Evolutionary conservation across 306 rosid species (phyloP).

Genomic region (Urtica urens): DNA sequence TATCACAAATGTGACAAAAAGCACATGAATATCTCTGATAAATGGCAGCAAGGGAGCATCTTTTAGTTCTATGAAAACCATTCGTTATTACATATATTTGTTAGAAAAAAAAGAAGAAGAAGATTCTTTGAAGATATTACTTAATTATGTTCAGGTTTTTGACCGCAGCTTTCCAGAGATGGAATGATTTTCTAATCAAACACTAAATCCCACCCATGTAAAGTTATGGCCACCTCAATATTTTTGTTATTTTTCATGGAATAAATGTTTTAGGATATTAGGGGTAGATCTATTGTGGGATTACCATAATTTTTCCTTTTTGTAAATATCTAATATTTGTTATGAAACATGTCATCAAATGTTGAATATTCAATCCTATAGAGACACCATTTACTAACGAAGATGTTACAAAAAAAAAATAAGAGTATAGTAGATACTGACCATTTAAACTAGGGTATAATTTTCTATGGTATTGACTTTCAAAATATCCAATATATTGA

Average conservation of each 20-base stretch:
- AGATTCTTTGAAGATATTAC: conserved; percentile 3
- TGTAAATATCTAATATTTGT: too few relatives aligned
- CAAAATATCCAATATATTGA: too few relatives aligned
- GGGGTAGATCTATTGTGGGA: not conserved
- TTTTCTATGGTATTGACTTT: too few relatives aligned
- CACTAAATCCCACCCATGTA: not conserved
- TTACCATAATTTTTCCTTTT: too few relatives aligned
- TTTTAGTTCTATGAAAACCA: not conserved
- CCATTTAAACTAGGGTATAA: too few relatives aligned
- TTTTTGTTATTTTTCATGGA: not conserved
- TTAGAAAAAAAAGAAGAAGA: not conserved
- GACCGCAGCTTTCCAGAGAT: not conserved
- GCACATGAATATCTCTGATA: too few relatives aligned
- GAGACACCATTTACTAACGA: too few relatives aligned
- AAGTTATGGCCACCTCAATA: not conserved
- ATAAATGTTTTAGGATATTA: not conserved
- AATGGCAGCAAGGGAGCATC: not conserved
- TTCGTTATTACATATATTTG: not conserved
- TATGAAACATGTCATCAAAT: too few relatives aligned
- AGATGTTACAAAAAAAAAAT: too few relatives aligned
- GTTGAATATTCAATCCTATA: too few relatives aligned
- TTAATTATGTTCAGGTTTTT: not conserved
- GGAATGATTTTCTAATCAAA: conserved; percentile 7
- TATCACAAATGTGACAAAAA: too few relatives aligned
- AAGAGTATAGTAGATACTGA: too few relatives aligned